phyloP scores from a whole-genome alignment of 2,329 filamentous ascomycete genomes.

The Leptosphaerulina australis region DNA sequence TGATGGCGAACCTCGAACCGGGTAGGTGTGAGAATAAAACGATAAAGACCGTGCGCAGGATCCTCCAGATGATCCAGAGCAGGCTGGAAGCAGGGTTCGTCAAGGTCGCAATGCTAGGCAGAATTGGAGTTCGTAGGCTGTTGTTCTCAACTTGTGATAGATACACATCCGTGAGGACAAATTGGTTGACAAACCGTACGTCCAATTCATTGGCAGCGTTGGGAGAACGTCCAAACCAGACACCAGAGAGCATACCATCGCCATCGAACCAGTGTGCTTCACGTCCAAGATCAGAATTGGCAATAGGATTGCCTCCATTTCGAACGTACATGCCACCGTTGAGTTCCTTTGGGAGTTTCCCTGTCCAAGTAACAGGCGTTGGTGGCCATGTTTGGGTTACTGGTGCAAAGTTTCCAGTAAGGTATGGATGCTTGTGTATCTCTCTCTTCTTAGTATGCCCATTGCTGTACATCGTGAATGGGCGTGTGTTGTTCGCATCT shows the following conservation, averaged over 20 bases:
- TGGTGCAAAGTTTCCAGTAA: constrained; percentile 73
- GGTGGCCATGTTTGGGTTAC: constrained; percentile 62
- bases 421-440: constrained; percentile 58
- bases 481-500: constrained; percentile 23
- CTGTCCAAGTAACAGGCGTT: constrained; percentile 63
- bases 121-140: constrained; percentile 60
- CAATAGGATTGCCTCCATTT: constrained; percentile 72
- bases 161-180: constrained; percentile 70
- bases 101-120: constrained; percentile 71
- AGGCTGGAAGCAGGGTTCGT: constrained; percentile 64
- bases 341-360: constrained; percentile 67
- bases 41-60: constrained; percentile 63
- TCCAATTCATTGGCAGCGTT: constrained; percentile 51
- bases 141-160: constrained; percentile 59
- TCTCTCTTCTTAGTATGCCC: constrained; percentile 27
- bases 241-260: constrained; percentile 74
- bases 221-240: constrained; percentile 60
- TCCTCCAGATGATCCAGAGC: constrained; percentile 56
- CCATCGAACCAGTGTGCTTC: constrained; percentile 78
- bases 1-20: constrained; percentile 63
- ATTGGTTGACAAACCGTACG: constrained; percentile 73
- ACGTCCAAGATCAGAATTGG: constrained; percentile 64
- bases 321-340: constrained; percentile 73
- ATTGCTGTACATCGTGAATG: constrained; percentile 31
- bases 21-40: constrained; percentile 64